Evolutionary conservation across 768 basidiomycete species (phyloP).

Genomic region (Dacryopinax primogenitus): DNA sequence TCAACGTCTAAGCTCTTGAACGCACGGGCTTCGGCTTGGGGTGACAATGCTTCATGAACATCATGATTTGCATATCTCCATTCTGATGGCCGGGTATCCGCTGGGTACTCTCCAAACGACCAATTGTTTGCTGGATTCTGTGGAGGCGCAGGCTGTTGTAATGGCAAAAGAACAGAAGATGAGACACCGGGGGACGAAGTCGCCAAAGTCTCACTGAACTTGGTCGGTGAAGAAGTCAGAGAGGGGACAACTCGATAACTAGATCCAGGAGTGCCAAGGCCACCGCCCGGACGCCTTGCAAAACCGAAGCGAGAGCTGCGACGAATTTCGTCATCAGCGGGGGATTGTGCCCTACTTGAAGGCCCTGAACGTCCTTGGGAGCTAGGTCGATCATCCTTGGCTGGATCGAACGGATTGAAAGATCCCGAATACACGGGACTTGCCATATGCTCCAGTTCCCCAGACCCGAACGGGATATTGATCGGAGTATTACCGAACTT

Average conservation of each 20-base stretch:
- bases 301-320: slow-evolving; percentile 18
- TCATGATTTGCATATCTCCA: neutral
- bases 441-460: neutral
- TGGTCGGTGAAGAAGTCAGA: slow-evolving; percentile 4
- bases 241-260: neutral
- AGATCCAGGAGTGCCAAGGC: neutral
- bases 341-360: neutral
- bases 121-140: neutral
- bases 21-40: neutral
- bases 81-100: neutral
- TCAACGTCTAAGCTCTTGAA: slow-evolving; percentile 2
- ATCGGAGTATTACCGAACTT: neutral
- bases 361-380: neutral
- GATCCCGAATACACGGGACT: slow-evolving; percentile 15
- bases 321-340: slow-evolving; percentile 15
- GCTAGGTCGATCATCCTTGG: neutral
- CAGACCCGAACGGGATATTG: neutral
- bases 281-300: slow-evolving; percentile 11
- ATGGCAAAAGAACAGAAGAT: neutral
- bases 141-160: neutral
- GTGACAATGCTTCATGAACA: neutral
- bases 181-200: neutral
- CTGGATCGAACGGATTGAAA: slow-evolving; percentile 17
- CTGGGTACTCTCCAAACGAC: neutral
- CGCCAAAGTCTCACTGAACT: slow-evolving; percentile 1